Evolutionary conservation across 805 yeast genomes (phyloP).

Genomic region (Saccharomycopsis amapae): DNA sequence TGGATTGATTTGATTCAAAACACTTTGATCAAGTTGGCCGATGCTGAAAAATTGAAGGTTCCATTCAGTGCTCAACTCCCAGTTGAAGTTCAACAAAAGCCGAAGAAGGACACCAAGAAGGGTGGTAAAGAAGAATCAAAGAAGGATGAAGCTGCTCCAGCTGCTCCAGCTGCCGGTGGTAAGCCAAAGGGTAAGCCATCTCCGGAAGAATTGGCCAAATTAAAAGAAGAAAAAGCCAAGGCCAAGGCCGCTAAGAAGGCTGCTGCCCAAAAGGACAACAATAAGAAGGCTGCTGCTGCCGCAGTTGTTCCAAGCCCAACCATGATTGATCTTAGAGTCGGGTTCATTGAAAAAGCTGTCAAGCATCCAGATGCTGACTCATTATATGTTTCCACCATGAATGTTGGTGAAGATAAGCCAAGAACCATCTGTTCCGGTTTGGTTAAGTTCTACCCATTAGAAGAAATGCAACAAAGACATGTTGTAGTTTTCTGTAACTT

Average conservation of each 20-base stretch:
- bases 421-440: conserved; percentile 97
- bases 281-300: conserved; percentile 39
- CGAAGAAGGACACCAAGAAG: conserved; percentile 34
- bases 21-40: conserved; percentile 36
- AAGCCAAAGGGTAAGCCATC: conserved; percentile 22
- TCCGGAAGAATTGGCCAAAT: conserved; percentile 27
- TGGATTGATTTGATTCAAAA: conserved; percentile 89
- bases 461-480: conserved; percentile 91
- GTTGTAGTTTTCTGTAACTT: conserved; percentile 91
- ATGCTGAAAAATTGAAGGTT: conserved; percentile 47
- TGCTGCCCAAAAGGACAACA: conserved; percentile 48
- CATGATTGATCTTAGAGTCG: conserved; percentile 87
- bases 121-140: conserved; percentile 23
- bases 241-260: conserved; percentile 43
- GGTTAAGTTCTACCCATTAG: conserved; percentile 81
- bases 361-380: conserved; percentile 98
- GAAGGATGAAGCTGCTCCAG: conserved; percentile 25
- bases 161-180: conserved; percentile 23
- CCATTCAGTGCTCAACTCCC: conserved; percentile 61
- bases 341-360: conserved; percentile 92
- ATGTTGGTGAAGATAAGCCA: conserved; percentile 87
- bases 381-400: conserved; percentile 91
- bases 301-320: conserved; percentile 72
- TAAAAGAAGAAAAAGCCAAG: conserved; percentile 28
- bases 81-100: conserved; percentile 59